These are phyloP conservation scores for Bipolaris victoriae DNA, from an alignment of 2,329 filamentous ascomycete genomes.

Conservation along the genomic window DNA sequence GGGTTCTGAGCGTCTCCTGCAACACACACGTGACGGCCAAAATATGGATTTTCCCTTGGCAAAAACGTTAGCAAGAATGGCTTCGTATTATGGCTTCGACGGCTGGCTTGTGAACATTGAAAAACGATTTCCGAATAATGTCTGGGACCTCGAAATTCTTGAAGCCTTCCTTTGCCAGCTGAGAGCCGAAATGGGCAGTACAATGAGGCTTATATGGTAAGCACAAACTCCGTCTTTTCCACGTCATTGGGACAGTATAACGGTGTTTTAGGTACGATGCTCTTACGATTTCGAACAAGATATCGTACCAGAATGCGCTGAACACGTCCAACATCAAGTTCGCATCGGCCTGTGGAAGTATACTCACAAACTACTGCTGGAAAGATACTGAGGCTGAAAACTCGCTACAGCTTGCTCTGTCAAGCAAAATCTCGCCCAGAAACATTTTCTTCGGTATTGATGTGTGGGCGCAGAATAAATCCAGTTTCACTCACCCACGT, in stretches of 20 bases:
- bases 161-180: constrained; percentile 50
- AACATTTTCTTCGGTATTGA: constrained; percentile 54
- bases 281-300: constrained; percentile 50
- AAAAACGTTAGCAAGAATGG: constrained; percentile 48
- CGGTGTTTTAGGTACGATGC: constrained; percentile 53
- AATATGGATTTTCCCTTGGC: constrained; percentile 44
- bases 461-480: constrained; percentile 54
- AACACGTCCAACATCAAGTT: constrained; percentile 49
- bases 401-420: constrained; percentile 34
- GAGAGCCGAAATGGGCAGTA: constrained; percentile 35
- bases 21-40: constrained; percentile 13
- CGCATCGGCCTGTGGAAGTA: constrained; percentile 45
- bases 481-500: constrained; percentile 35
- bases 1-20: constrained; percentile 40
- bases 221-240: constrained; percentile 11
- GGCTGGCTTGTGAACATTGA: constrained; percentile 58
- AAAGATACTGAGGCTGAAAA: constrained; percentile 33
- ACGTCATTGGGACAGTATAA: not conserved
- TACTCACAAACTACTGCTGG: constrained; percentile 58
- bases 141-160: constrained; percentile 41
- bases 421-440: constrained; percentile 28
- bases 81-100: constrained; percentile 53
- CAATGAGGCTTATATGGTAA: constrained; percentile 50
- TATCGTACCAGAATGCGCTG: constrained; percentile 55
- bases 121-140: constrained; percentile 46